Base-by-base conservation (phyloP, 2,329 filamentous ascomycete genomes). In the Ascochyta clinopodiicola region DNA sequence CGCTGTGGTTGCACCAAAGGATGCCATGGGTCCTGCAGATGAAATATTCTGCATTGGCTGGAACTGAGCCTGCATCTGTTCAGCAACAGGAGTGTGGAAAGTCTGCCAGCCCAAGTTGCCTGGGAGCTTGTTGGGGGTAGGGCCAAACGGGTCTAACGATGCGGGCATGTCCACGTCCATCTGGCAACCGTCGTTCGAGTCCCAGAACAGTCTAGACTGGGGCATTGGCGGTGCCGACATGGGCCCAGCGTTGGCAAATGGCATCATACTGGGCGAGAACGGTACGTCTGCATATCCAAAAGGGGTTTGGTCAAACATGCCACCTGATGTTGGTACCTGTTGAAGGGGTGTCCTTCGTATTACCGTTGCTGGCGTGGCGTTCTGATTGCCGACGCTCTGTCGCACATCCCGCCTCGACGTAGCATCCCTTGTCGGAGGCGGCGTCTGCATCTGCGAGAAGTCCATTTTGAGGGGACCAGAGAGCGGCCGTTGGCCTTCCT, bases 191-290 rank as follows among this genome's bases (percentile, higher is more conserved):
- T 73, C 70, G 52, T 63, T 69, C 3, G 68, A 69, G 29, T 76
- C 72, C 73, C 73, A 77, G 46, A 76, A 75, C 9, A 75, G 57
- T 3, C 71, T 73, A 4, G 75, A 70, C 47, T 86, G 84, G 29
- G 84, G 81, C 59, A 83, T 81, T 44, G 81, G 79, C 24, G 84
- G 84, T n/a, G 83, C 84, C 9, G 82, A 81, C 44, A 81, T 78
- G 9, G 83, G 79, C 22, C 81, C 82, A n/a, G 80, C 70, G 35
- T 80, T 78, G 22, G 76, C 75, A 57, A 83, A 79, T 37, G 82
- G 81, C 60, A 85, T 82, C 55, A 85, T 75, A 55, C 85, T 82
- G 6, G 84, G 84, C 2, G 84, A 85, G 59, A 84, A 84, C 48
- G 84, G 84, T 25, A 86, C 70, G 52, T 79, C 80, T 5, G 79